Evolutionary conservation across 805 yeast genomes (phyloP).

Genomic region (Barnettozyma salicaria): DNA sequence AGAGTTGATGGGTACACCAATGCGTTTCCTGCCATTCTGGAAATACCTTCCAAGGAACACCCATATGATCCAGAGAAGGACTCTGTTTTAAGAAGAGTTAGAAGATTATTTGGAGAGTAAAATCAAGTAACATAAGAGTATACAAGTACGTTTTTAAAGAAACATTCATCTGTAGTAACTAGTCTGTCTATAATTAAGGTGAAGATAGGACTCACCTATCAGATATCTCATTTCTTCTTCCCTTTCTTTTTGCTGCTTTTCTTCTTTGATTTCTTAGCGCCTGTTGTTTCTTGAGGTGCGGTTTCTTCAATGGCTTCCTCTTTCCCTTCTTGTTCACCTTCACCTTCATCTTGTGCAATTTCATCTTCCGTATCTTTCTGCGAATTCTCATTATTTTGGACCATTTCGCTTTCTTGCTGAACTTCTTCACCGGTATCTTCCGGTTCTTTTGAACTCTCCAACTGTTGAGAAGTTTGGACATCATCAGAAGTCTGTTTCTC

Average conservation of each 20-base stretch:
- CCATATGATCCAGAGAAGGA: conserved; percentile 98
- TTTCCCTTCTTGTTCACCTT: conserved; percentile 18
- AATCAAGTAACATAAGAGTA: too few relatives aligned
- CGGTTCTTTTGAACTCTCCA: background rate
- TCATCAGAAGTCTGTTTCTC: conserved; percentile 8
- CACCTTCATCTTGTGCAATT: conserved; percentile 15
- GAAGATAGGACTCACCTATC: too few relatives aligned
- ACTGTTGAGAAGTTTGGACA: background rate
- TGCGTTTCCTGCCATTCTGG: conserved; percentile 95
- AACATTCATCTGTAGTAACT: too few relatives aligned
- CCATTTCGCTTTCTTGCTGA: background rate
- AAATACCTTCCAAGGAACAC: conserved; percentile 97
- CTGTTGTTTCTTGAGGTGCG: background rate
- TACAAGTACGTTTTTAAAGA: too few relatives aligned
- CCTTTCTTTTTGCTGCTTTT: conserved; percentile 12
- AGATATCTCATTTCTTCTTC: conserved; percentile 14
- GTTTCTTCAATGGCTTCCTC: conserved; percentile 3
- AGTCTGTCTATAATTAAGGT: too few relatives aligned
- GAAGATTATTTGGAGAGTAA: conserved; percentile 90
- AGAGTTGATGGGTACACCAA: conserved; percentile 77
- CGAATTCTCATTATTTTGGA: background rate
- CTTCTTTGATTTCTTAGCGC: conserved; percentile 5
- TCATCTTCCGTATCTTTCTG: conserved; percentile 11
- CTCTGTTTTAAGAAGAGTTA: conserved; percentile 87
- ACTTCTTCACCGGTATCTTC: background rate